phyloP scores from a whole-genome alignment of 495 filamentous ascomycete genomes.

The Bacidia rubella region DNA sequence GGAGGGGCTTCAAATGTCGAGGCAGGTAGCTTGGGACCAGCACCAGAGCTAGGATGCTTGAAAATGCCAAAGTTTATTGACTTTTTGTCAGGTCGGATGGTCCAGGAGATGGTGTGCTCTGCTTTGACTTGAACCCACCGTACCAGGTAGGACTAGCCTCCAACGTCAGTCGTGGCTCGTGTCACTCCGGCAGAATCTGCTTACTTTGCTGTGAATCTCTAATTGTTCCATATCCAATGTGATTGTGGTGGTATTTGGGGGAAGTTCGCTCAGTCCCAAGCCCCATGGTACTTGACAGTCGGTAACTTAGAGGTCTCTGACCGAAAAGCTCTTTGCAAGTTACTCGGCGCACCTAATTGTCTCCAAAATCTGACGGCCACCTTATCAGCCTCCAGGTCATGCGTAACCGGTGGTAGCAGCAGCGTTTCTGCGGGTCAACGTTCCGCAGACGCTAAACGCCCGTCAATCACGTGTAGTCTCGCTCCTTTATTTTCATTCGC shows the following conservation, averaged over 20 bases:
- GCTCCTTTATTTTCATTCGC: too few relatives aligned
- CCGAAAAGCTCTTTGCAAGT: too few relatives aligned
- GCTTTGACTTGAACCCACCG: slow-evolving; percentile 89
- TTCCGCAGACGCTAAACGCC: too few relatives aligned
- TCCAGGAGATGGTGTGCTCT: slow-evolving; percentile 91
- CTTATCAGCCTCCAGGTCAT: too few relatives aligned
- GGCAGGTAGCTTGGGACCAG: slow-evolving; percentile 36
- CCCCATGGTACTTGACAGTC: too few relatives aligned
- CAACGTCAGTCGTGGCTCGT: neutral
- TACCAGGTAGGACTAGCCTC: slow-evolving; percentile 76
- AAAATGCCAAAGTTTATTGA: slow-evolving; percentile 96
- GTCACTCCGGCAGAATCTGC: slow-evolving; percentile 7
- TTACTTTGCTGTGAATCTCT: slow-evolving; percentile 93
- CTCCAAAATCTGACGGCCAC: too few relatives aligned
- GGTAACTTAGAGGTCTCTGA: too few relatives aligned
- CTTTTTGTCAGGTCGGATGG: slow-evolving; percentile 87
- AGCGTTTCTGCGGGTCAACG: too few relatives aligned
- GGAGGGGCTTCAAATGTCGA: slow-evolving; percentile 33
- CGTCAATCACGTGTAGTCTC: too few relatives aligned
- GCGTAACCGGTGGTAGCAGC: too few relatives aligned
- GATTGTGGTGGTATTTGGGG: slow-evolving; percentile 8
- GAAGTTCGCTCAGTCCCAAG: too few relatives aligned
- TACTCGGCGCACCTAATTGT: too few relatives aligned
- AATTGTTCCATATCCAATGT: slow-evolving; percentile 96
- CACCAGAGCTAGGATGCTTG: slow-evolving; percentile 64